Evolutionary conservation across 2,329 filamentous ascomycete genomes (phyloP).

Genomic region (Aureobasidium melanogenum): DNA sequence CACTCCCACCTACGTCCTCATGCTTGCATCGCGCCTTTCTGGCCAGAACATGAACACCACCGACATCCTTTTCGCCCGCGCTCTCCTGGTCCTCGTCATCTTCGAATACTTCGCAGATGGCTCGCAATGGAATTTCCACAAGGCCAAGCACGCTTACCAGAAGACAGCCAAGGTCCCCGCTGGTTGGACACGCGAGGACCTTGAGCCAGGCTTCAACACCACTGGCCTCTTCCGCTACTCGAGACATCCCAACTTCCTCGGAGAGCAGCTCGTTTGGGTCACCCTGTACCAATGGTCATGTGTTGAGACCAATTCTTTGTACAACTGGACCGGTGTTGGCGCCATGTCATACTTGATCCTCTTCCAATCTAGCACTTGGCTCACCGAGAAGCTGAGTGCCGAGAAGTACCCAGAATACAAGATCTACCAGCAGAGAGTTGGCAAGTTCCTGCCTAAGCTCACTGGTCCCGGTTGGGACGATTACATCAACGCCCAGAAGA

Average conservation of each 20-base stretch:
- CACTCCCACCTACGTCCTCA: constrained; percentile 72
- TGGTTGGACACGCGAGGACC: constrained; percentile 54
- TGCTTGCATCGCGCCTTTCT: constrained; percentile 59
- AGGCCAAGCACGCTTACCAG: constrained; percentile 68
- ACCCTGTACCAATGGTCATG: constrained; percentile 82
- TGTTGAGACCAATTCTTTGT: constrained; percentile 58
- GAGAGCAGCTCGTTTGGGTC: constrained; percentile 87
- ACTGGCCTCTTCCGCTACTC: constrained; percentile 80
- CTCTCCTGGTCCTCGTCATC: constrained; percentile 49
- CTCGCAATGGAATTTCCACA: constrained; percentile 88
- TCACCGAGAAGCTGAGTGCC: constrained; percentile 74
- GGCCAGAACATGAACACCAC: constrained; percentile 38
- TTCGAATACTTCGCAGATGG: constrained; percentile 76
- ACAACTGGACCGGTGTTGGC: constrained; percentile 72
- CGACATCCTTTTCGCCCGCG: constrained; percentile 50
- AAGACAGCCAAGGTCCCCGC: constrained; percentile 61
- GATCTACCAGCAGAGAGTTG: constrained; percentile 73
- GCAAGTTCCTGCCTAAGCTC: constrained; percentile 66
- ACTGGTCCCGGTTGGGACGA: constrained; percentile 25
- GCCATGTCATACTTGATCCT: constrained; percentile 62
- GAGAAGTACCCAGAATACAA: constrained; percentile 83
- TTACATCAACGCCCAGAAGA: constrained; percentile 17
- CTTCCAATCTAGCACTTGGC: constrained; percentile 80
- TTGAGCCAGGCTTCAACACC: constrained; percentile 83
- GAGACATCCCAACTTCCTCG: constrained; percentile 89